Base-by-base conservation (phyloP, 371 early-diverging fungal species). In the Syncephalis plumigaleata region DNA sequence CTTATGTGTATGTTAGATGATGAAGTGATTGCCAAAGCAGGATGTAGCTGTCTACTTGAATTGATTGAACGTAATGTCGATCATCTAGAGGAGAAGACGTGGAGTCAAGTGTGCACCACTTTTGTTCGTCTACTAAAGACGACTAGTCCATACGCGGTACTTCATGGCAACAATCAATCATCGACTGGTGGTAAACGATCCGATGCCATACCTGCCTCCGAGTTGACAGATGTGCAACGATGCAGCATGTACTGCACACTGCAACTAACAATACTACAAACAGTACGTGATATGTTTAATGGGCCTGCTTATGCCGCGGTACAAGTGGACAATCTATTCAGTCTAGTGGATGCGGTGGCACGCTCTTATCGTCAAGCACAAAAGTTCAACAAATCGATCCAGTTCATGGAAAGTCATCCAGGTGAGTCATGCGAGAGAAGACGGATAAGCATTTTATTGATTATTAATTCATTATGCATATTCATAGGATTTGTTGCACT, bases 1-100 rank as follows among this genome's bases (percentile, higher is more conserved):
- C 39, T 18, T 27, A 31, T 26, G 22, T 45, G 11, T 31, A 7
- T 31, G 11, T 31, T 31, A 68, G 90, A 87, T 48, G 84, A 87
- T 55, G 90, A 92, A 55, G 79, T 87, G 0, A 67, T 94, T 47
- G 83, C 87, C n/a, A 68, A 81, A 42, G 88, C 91, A 49, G 95
- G 95, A 1, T 82, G 84, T 24, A 80, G 84, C 39, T 91, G 95
- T 54, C 60, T 94, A 49, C 87, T 86, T 57, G 84, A 86, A 49
- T 73, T 91, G 49, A 73, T 94, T 36, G 84, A 84, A 45, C 63
- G 64, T 38, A 92, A 91, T 55, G 74, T 73, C 5, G 53, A 67
- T 31, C 75, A 75, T 54, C 72, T 90, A 53, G 74, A 77, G 49
- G 61, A 52, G 2, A 61, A 55, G 3, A 67, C 76, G 15, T 91